These are phyloP conservation scores for Euphorbia peplus DNA, from an alignment of 345 rosid species.

Conservation along the genomic window DNA sequence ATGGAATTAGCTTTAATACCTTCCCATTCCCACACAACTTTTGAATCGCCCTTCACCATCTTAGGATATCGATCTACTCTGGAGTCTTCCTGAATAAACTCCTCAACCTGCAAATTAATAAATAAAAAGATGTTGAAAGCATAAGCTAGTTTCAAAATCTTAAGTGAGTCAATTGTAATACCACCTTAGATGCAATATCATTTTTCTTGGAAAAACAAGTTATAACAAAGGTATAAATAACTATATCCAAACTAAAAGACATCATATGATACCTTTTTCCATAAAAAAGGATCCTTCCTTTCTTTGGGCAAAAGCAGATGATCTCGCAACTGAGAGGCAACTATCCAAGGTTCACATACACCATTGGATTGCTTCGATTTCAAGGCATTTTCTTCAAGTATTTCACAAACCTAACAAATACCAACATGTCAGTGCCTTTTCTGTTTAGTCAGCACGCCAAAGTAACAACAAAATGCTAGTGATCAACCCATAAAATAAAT, in stretches of 20 bases:
- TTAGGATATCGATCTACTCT: slow-evolving; percentile 79
- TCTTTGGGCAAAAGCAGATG: slow-evolving; percentile 80
- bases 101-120: slow-evolving; percentile 59
- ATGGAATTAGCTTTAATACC: slow-evolving; percentile 37
- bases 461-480: neutral
- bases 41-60: slow-evolving; percentile 82
- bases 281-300: slow-evolving; percentile 70
- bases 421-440: neutral
- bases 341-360: slow-evolving; percentile 74
- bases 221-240: slow-evolving; percentile 9
- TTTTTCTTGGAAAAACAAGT: neutral
- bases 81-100: slow-evolving; percentile 81
- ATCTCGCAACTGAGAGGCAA: slow-evolving; percentile 80
- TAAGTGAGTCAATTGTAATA: neutral
- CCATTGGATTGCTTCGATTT: slow-evolving; percentile 41
- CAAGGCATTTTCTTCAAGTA: slow-evolving; percentile 84
- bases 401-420: slow-evolving; percentile 63
- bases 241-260: neutral
- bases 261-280: slow-evolving; percentile 63
- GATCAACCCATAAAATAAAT: neutral
- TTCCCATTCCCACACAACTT: slow-evolving; percentile 98
- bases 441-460: neutral
- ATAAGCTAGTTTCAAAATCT: neutral
- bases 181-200: slow-evolving; percentile 1
- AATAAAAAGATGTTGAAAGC: neutral